phyloP scores from a whole-genome alignment of 78 protist species.

The Protostelium mycophagum region DNA sequence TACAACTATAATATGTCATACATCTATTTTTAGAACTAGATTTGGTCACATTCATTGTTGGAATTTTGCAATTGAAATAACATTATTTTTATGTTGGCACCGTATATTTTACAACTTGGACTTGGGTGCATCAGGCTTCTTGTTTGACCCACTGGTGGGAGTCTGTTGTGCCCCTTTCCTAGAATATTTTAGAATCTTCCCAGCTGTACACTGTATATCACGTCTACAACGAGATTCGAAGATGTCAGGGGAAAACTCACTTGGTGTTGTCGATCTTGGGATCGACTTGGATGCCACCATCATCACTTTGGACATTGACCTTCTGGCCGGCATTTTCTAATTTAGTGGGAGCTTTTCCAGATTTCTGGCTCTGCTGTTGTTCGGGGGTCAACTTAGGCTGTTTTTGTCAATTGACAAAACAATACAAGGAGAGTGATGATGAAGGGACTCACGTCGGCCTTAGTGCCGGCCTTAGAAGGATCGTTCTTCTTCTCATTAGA shows the following conservation, averaged over 20 bases:
- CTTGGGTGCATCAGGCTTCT: background rate
- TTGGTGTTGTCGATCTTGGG: conserved; percentile 1
- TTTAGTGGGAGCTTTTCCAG: background rate
- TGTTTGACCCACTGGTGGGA: background rate
- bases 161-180: background rate
- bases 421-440: background rate
- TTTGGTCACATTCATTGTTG: too few species aligned
- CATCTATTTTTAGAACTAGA: too few species aligned
- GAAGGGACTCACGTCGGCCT: background rate
- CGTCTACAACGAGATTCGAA: too few species aligned
- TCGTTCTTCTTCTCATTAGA: too few species aligned
- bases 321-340: background rate
- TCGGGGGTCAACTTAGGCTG: background rate
- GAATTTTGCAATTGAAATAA: too few species aligned
- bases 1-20: too few species aligned
- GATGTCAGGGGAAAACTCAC: background rate
- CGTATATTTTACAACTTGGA: too few species aligned
- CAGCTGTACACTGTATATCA: too few species aligned
- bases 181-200: background rate
- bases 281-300: background rate
- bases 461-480: background rate
- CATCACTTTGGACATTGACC: background rate
- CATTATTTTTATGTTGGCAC: too few species aligned
- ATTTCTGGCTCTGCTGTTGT: background rate
- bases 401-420: too few species aligned